Base-by-base conservation (phyloP, 192 early-diverging fungal species). In the Powellomyces hirtus region DNA sequence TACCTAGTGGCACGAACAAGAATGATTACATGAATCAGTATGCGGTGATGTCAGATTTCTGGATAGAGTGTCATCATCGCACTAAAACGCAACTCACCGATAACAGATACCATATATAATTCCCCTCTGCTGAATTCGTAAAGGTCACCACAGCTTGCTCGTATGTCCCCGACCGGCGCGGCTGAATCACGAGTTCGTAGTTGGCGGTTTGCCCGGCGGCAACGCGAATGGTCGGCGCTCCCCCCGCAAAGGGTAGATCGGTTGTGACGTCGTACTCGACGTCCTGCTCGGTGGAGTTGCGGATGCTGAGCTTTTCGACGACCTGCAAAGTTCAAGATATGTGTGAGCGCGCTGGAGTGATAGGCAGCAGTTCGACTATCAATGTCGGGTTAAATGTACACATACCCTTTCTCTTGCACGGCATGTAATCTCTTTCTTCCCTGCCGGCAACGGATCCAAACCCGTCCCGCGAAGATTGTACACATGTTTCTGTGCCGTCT, bases 401-500 rank as follows among this genome's bases (percentile, higher is more conserved):
- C 46, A 49, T 30, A 71, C 69, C 35, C 26, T 64, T 16, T 70
- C 77, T 16, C 74, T 60, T 18, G 70, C 78, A 20, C 57, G 29
- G 38, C 76, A 80, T n/a, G 62, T 36, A 27, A 84, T 64, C n/a
- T 82, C 76, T 30, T 63, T 38, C n/a, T 26, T 68, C 13, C 74
- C 78, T 64, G 79, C 78, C 0, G 83, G 78, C 26, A 78, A 44
- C 6, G 83, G 83, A 42, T 81, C 76, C 35, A 69, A 65, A 11
- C 71, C 83, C 10, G 58, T 50, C 0, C 83, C 83, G 18, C 64
- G 50, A 44, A 84, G 52, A 22, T 51, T 11, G 56, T 84, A 84
- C 11, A 76, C 62, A 40, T 84, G 68, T 57, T 79, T 82, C 52
- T 84, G 83, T 0, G 75, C 66, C 10, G 79, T 84, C 20, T 77